phyloP scores from a whole-genome alignment of 768 basidiomycete species.

The Mycena maculata region DNA sequence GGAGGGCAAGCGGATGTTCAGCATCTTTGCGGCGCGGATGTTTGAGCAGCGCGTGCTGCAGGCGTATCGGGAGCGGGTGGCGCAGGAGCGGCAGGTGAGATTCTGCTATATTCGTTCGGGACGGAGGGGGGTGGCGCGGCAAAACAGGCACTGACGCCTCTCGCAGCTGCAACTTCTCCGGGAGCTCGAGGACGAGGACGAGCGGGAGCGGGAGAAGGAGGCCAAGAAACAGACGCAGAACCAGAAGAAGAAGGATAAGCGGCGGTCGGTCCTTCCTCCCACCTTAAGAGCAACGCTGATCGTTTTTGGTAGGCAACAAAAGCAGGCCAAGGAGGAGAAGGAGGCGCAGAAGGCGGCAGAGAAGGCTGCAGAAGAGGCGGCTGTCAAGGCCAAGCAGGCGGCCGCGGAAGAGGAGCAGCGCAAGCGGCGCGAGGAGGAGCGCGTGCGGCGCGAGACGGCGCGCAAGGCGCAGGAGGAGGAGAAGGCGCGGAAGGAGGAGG shows the following conservation, averaged over 20 bases:
- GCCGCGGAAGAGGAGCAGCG: slow-evolving; percentile 85
- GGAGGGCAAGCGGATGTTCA: slow-evolving; percentile 99
- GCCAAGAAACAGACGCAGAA: slow-evolving; percentile 95
- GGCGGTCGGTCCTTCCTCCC: slow-evolving; percentile 68
- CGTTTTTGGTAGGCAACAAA: slow-evolving; percentile 77
- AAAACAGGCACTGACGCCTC: background rate
- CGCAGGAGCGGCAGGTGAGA: slow-evolving; percentile 84
- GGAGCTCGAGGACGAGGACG: slow-evolving; percentile 96
- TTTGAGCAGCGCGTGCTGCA: slow-evolving; percentile 98
- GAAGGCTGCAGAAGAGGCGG: slow-evolving; percentile 88
- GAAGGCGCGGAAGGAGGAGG: slow-evolving; percentile 84
- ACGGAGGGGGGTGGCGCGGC: background rate
- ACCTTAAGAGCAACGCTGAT: too few species aligned
- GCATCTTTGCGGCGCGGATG: slow-evolving; percentile 99
- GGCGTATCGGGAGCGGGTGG: slow-evolving; percentile 96
- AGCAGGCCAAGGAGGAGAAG: slow-evolving; percentile 93
- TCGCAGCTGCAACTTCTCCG: slow-evolving; percentile 80
- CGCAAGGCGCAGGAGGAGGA: slow-evolving; percentile 88
- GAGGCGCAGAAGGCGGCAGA: slow-evolving; percentile 90
- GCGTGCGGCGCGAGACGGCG: slow-evolving; percentile 77
- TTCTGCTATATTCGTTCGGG: background rate
- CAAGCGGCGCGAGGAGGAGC: slow-evolving; percentile 89
- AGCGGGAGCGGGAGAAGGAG: slow-evolving; percentile 85
- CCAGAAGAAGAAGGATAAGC: slow-evolving; percentile 99
- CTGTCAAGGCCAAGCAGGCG: slow-evolving; percentile 77